Evolutionary conservation across 176 grass and related monocot genomes (phyloP).

Genomic region (Aegilops bicornis): DNA sequence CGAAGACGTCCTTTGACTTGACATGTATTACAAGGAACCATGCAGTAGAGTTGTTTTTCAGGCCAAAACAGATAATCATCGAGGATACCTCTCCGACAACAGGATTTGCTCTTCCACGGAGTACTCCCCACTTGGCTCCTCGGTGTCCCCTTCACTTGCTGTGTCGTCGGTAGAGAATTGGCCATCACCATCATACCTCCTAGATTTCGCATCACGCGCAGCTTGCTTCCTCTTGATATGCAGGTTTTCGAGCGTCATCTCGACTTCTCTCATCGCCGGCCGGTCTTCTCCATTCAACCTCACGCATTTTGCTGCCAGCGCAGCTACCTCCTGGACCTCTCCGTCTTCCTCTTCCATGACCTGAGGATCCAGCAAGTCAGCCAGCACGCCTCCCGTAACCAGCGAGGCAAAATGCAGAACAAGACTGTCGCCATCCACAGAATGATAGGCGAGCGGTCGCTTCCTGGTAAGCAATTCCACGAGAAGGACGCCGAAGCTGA

Average conservation of each 20-base stretch:
- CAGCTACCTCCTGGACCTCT: slow-evolving; percentile 11
- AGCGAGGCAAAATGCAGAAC: slow-evolving; percentile 14
- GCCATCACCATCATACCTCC: neutral
- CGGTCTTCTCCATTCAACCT: slow-evolving; percentile 24
- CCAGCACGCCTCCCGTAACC: neutral
- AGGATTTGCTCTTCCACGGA: slow-evolving; percentile 36
- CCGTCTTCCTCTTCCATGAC: neutral
- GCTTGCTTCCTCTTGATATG: slow-evolving; percentile 1
- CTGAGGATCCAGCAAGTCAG: slow-evolving; percentile 28
- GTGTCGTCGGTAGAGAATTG: neutral
- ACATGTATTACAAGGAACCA: too few relatives aligned
- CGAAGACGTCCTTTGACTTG: too few relatives aligned
- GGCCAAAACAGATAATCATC: slow-evolving; percentile 12
- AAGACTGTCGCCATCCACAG: neutral
- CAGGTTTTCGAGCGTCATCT: slow-evolving; percentile 27
- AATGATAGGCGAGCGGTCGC: neutral
- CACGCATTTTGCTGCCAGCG: slow-evolving; percentile 19
- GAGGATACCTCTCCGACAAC: slow-evolving; percentile 6
- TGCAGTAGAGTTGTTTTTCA: too few relatives aligned
- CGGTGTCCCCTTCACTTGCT: neutral
- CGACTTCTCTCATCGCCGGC: neutral
- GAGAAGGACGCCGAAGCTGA: slow-evolving; percentile 57
- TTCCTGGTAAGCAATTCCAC: slow-evolving; percentile 55
- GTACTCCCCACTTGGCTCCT: slow-evolving; percentile 1
- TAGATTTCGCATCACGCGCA: neutral